Base-by-base conservation (phyloP, 208 protist genomes). In the Acanthamoeba quina region DNA sequence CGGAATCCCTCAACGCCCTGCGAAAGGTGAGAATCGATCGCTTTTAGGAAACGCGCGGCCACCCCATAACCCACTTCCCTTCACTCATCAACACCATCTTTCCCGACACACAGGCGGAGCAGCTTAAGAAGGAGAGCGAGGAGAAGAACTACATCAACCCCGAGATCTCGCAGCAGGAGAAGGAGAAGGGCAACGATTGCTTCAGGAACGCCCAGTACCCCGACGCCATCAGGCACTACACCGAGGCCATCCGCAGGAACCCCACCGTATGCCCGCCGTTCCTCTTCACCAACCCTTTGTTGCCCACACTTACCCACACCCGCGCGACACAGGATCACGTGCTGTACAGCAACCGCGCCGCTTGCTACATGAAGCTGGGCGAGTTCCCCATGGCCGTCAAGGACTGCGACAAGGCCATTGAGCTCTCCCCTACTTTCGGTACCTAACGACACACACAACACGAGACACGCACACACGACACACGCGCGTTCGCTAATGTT, bases 121-220 rank as follows among this genome's bases (percentile, higher is more conserved):
- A 94, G 68, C 26, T 95, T 21, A 90, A 95, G 68, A 49, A 94
- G 34, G 52, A 96, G 70, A 78, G 80, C 58, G 95, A 98, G 37
- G 97, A 96, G 70, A 97, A 98, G 44, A 98, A 98, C 10, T 99
- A 99, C 96, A 96, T 99, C 29, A 96, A 98, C 76, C 98, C 97
- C 9, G 98, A 97, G 80, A 98, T 98, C 52, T 96, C 98, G 5
- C 95, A 97, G 66, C 95, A 98, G 96, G 99, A 97, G 95, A 98
- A 98, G 94, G 97, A 98, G 31, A 96, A 98, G 93, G 99, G 99
- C 83, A 99, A 99, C 96, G 97, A 97, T 26, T 96, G 98, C 56
- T 99, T 99, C 96, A 99, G 99, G 97, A 95, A 97, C 54, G 97
- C 98, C 86, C 98, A 99, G 96, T 99, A 98, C 90, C 97, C 98